Evolutionary conservation across 1,284 basidiomycete genomes (phyloP).

Genomic region (Grifola frondosa): DNA sequence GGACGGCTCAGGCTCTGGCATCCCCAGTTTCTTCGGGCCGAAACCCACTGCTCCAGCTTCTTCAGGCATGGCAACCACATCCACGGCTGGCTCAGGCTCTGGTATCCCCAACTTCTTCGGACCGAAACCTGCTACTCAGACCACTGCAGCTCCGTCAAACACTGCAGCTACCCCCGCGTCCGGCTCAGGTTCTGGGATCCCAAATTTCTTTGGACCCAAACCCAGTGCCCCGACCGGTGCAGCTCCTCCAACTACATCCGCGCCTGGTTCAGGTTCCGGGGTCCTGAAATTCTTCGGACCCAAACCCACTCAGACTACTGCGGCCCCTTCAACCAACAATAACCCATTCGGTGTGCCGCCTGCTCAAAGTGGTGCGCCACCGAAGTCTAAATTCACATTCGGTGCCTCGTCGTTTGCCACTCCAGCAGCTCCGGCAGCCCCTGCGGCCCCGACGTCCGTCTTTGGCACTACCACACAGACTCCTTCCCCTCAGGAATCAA

Average conservation of each 20-base stretch:
- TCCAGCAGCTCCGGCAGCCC: conserved; percentile 1
- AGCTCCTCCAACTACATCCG: neutral
- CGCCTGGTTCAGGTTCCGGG: no score
- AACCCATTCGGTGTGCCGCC: conserved; percentile 3
- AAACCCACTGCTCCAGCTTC: conserved; percentile 12
- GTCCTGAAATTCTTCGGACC: neutral
- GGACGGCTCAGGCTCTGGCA: conserved; percentile 5
- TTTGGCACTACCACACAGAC: conserved; percentile 6
- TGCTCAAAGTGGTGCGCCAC: conserved; percentile 2
- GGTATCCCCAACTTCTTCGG: conserved; percentile 26
- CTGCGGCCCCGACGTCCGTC: neutral
- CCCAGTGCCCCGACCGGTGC: conserved; percentile 5
- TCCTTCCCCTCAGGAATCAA: conserved; percentile 2
- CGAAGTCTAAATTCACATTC: conserved; percentile 18
- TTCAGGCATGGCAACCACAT: neutral
- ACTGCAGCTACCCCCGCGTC: neutral
- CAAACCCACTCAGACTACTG: no score
- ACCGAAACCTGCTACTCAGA: conserved; percentile 6
- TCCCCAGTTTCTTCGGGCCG: conserved; percentile 24
- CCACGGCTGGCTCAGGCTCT: conserved; percentile 11
- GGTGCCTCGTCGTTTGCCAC: conserved; percentile 6
- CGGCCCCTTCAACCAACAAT: no score
- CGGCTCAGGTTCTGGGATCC: neutral
- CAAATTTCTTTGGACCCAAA: conserved; percentile 4
- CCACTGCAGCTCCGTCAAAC: neutral